Percentiles rank a stretch among this genome's conserved stretches.
Evolutionary conservation across 2,329 filamentous ascomycete species (phyloP).

Genomic region (Ascochyta pisi): DNA sequence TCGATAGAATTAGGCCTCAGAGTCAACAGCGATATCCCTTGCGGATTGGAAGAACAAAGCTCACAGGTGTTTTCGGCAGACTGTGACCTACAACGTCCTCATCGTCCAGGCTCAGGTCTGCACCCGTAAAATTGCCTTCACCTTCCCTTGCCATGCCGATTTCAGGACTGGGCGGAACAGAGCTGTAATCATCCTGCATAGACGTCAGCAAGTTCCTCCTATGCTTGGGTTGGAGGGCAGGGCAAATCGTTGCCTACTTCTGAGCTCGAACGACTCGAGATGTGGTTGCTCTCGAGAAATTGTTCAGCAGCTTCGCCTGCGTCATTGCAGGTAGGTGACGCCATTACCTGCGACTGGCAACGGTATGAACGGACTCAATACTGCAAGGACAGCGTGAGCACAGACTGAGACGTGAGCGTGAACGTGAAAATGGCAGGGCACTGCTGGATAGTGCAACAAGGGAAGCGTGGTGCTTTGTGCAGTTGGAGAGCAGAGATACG

Average conservation of each 20-base stretch:
- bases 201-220: neutral
- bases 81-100: neutral
- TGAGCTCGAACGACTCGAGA: neutral
- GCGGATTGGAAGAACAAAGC: neutral
- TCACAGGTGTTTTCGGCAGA: neutral
- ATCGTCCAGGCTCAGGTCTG: neutral
- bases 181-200: neutral
- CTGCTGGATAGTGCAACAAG: no score
- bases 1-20: neutral
- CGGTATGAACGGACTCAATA: neutral
- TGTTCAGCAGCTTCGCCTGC: neutral
- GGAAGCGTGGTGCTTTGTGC: neutral
- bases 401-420: neutral
- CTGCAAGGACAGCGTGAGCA: neutral
- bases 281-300: neutral
- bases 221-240: no score
- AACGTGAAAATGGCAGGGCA: neutral
- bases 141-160: constrained; percentile 3
- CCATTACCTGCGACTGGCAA: neutral
- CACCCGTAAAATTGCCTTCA: neutral
- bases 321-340: neutral
- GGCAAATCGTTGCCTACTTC: neutral
- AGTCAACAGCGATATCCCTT: neutral
- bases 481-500: neutral
- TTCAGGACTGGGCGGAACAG: constrained; percentile 1